Conservation (phyloP, 208 protist genomes). For the Leishmania lainsoni region DNA sequence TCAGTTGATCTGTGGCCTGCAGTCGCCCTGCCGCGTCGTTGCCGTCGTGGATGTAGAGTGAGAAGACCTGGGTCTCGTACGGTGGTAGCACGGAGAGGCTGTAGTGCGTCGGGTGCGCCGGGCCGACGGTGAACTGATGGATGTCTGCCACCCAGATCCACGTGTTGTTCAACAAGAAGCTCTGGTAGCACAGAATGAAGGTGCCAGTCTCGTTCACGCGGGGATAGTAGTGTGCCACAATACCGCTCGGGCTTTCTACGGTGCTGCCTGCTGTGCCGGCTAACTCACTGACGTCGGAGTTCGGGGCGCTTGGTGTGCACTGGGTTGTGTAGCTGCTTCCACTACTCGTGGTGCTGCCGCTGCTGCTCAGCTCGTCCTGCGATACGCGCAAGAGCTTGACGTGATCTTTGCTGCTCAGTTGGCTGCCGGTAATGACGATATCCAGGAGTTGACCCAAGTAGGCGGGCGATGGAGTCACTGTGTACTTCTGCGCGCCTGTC, state of each 20-base stretch:
- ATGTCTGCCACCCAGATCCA: constrained; percentile 72
- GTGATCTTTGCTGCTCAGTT: constrained; percentile 63
- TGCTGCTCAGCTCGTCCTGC: constrained; percentile 29
- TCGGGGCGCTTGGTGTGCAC: constrained; percentile 59
- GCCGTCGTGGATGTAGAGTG: constrained; percentile 43
- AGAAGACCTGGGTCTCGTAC: constrained; percentile 63
- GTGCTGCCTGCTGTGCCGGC: constrained; percentile 46
- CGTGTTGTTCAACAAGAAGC: constrained; percentile 33
- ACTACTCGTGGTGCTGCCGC: constrained; percentile 14
- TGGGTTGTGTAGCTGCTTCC: constrained; percentile 26
- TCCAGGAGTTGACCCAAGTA: constrained; percentile 74
- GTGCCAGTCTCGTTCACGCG: constrained; percentile 71
- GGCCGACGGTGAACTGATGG: constrained; percentile 63
- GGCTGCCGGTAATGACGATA: constrained; percentile 72
- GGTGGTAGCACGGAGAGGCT: constrained; percentile 37
- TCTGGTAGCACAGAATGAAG: constrained; percentile 88
- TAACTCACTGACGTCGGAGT: constrained; percentile 62
- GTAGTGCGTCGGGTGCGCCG: constrained; percentile 66
- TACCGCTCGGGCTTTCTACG: constrained; percentile 46
- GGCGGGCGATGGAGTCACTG: constrained; percentile 51
- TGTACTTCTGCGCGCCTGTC: constrained; percentile 80
- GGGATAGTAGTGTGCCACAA: constrained; percentile 64
- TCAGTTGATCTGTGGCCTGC: constrained; percentile 42
- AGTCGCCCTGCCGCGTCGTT: constrained; percentile 27
- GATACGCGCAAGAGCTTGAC: constrained; percentile 73